phyloP scores from a whole-genome alignment of 345 rosid species.

The Populus pruinosa region DNA sequence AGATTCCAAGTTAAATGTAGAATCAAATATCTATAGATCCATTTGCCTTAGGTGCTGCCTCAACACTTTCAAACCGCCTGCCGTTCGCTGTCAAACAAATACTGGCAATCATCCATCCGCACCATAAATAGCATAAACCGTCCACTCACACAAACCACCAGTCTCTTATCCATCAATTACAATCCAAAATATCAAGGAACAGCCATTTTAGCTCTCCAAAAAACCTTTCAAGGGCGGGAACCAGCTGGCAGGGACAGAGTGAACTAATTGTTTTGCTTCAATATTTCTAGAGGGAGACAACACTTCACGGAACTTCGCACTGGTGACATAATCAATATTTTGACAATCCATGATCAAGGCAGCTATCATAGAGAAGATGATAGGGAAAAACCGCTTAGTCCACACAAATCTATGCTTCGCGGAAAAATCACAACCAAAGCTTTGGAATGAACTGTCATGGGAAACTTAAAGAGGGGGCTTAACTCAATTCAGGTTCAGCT shows the following conservation, averaged over 20 bases:
- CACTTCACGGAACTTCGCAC: background rate
- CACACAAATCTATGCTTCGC: background rate
- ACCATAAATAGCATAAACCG: background rate
- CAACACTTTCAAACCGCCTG: background rate
- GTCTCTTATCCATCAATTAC: background rate
- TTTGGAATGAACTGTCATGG: background rate
- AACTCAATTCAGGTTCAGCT: background rate
- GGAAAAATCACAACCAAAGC: background rate
- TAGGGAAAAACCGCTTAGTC: background rate
- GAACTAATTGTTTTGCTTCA: background rate
- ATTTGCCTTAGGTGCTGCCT: background rate
- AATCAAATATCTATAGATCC: too few species aligned
- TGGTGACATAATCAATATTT: background rate
- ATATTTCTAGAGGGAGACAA: background rate
- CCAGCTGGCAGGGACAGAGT: background rate
- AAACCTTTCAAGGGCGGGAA: background rate
- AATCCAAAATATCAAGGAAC: background rate
- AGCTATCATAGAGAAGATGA: background rate
- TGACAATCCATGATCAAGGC: too few species aligned
- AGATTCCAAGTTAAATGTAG: background rate
- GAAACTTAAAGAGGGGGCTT: background rate
- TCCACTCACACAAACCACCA: background rate
- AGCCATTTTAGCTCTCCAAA: background rate
- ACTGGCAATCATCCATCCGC: background rate
- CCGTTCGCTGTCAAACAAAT: background rate